phyloP scores from a whole-genome alignment of 805 yeast genomes.

The Scheffersomyces ergatensis region DNA sequence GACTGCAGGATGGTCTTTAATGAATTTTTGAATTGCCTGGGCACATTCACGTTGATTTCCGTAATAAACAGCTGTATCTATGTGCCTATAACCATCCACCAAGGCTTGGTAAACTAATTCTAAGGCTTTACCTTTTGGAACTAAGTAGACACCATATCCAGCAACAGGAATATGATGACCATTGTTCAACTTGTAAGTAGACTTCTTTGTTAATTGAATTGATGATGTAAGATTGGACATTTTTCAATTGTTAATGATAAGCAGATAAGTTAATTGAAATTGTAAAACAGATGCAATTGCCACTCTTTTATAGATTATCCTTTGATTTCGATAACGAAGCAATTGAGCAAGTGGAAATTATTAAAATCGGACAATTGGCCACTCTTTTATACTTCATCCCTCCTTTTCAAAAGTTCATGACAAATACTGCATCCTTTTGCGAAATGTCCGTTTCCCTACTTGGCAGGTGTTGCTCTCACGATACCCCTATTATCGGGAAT shows the following conservation, averaged over 20 bases:
- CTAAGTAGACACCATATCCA: conserved; percentile 54
- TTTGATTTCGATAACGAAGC: too few species aligned
- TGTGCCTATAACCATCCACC: conserved; percentile 65
- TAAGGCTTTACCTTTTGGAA: conserved; percentile 36
- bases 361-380: too few species aligned
- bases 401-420: too few species aligned
- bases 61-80: conserved; percentile 72
- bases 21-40: conserved; percentile 54
- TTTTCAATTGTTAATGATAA: not conserved
- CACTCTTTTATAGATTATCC: too few species aligned
- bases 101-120: conserved; percentile 56
- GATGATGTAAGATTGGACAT: conserved; percentile 27
- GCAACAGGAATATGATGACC: conserved; percentile 56
- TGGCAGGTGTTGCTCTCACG: too few species aligned
- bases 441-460: too few species aligned
- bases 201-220: conserved; percentile 30
- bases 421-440: too few species aligned
- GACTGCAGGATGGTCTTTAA: conserved; percentile 40
- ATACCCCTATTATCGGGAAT: too few species aligned
- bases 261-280: too few species aligned
- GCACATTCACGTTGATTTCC: conserved; percentile 62
- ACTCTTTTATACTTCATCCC: too few species aligned
- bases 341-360: too few species aligned
- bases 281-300: too few species aligned
- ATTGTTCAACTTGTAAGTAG: conserved; percentile 46